Evolutionary conservation across 2,329 filamentous ascomycete species (phyloP).

Genomic region (Paraphaeosphaeria sporulosa): DNA sequence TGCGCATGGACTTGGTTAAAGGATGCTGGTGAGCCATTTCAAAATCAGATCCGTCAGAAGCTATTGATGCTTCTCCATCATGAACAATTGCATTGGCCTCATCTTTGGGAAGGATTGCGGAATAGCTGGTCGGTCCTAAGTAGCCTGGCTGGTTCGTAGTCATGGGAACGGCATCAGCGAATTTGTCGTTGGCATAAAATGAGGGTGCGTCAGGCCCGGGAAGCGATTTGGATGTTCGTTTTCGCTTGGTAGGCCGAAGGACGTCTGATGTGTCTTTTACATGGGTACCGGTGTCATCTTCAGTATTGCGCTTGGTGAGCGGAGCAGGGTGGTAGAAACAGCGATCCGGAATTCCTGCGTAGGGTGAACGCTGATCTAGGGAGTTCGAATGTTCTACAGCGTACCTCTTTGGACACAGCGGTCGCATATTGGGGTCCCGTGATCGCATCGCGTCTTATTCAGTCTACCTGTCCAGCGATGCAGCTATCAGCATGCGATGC

Average conservation of each 20-base stretch:
- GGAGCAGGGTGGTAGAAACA: conserved; percentile 48
- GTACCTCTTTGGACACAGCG: conserved; percentile 41
- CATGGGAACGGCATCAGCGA: conserved; percentile 43
- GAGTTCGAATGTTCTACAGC: background rate
- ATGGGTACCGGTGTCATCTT: conserved; percentile 18
- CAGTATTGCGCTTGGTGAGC: conserved; percentile 36
- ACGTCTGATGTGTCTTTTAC: conserved; percentile 19
- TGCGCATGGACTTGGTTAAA: conserved; percentile 39
- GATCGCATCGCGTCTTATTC: conserved; percentile 46
- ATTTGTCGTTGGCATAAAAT: conserved; percentile 28
- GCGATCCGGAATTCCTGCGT: conserved; percentile 30
- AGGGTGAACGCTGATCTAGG: background rate
- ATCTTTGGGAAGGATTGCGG: conserved; percentile 38
- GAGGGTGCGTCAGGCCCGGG: conserved; percentile 21
- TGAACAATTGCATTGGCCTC: conserved; percentile 26
- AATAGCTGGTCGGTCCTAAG: conserved; percentile 44
- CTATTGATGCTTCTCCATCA: conserved; percentile 32
- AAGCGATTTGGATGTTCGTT: conserved; percentile 29
- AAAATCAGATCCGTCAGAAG: conserved; percentile 35
- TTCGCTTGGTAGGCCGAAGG: conserved; percentile 34
- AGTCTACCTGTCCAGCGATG: conserved; percentile 19
- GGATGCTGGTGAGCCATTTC: conserved; percentile 41
- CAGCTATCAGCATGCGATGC: background rate
- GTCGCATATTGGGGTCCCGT: conserved; percentile 40
- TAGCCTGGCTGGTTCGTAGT: conserved; percentile 43